Evolutionary conservation across 1,139 yeast genomes (phyloP), one percentile per base, ranked within the genome.

Genomic region (Komagataea norvegica): DNA sequence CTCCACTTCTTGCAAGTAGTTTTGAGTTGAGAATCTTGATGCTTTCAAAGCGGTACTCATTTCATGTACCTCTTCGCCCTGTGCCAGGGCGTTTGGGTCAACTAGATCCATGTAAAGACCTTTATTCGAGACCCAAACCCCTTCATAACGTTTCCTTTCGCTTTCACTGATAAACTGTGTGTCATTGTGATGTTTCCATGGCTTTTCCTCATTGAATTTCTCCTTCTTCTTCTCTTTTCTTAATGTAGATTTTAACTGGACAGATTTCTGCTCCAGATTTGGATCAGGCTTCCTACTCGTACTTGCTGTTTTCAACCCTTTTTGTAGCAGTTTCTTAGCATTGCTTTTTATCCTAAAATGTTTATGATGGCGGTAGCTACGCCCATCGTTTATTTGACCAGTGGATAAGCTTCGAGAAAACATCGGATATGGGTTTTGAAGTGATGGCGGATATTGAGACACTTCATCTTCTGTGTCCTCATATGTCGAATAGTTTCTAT

Each of bases 101-200:
- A 42, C 61, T 61, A 31, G 44, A 37, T 65, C 70, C 44, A 81
- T 56, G 52, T 83, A 82, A 9, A 67, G 53, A 1, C 93, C 94
- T 44, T 74, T 76, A 54, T 91, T 91, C 33, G 95, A 78, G 0
- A 83, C 95, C 95, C 96, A 91, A 19, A 91, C 72, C 13, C 95
- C 95, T 58, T 88, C 96, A 58, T 89, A 89, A 34, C 97, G 63
- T 54, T 87, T 88, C 42, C 86, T 68, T 57, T 91, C 97, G 25
- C 68, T 72, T 21, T 81, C 88, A 0, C 83, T 72, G 10, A 88
- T 70, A 37, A 64, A 68, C 33, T 67, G 68, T 9, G 79, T 68
- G 45, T 78, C 84, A 29, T 67, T 68, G 56, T 87, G 96, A 53
- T 86, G 80, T 53, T 89, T 91, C 97, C 98, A 91, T 0, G 97